Conservation (phyloP, 1,284 basidiomycete genomes). For the Chondrostereum purpureum region DNA sequence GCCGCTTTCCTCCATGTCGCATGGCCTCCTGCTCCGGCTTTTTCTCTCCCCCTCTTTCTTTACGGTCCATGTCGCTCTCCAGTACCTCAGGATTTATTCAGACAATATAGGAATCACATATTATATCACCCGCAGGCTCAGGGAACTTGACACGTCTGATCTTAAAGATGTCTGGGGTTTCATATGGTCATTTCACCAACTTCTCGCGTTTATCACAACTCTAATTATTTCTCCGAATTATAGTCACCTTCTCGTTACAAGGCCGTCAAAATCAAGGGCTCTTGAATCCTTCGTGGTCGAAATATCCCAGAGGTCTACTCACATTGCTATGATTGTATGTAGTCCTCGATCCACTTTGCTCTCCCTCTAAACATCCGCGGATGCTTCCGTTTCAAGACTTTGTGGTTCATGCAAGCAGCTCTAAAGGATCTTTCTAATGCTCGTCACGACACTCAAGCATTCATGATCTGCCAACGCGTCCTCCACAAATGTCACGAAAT, state of each 20-base stretch:
- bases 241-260: conserved; percentile 88
- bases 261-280: conserved; percentile 83
- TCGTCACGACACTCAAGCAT: conserved; percentile 69
- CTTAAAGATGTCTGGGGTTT: conserved; percentile 96
- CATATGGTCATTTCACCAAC: conserved; percentile 62
- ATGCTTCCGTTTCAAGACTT: conserved; percentile 51
- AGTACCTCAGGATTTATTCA: conserved; percentile 83
- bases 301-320: conserved; percentile 81
- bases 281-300: conserved; percentile 90
- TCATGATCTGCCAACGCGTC: conserved; percentile 88
- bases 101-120: conserved; percentile 96
- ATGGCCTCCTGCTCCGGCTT: conserved; percentile 79
- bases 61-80: conserved; percentile 84
- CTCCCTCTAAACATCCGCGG: conserved; percentile 15
- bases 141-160: conserved; percentile 72
- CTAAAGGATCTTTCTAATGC: conserved; percentile 76
- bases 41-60: conserved; percentile 89
- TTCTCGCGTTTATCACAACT: conserved; percentile 13
- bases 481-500: conserved; percentile 94
- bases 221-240: conserved; percentile 8
- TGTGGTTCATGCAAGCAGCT: conserved; percentile 97
- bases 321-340: conserved; percentile 89
- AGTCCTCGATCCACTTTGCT: conserved; percentile 13
- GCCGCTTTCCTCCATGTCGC: conserved; percentile 40
- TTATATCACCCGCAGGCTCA: conserved; percentile 83